phyloP scores from a whole-genome alignment of 495 filamentous ascomycete species.

The Xylaria palmicola region DNA sequence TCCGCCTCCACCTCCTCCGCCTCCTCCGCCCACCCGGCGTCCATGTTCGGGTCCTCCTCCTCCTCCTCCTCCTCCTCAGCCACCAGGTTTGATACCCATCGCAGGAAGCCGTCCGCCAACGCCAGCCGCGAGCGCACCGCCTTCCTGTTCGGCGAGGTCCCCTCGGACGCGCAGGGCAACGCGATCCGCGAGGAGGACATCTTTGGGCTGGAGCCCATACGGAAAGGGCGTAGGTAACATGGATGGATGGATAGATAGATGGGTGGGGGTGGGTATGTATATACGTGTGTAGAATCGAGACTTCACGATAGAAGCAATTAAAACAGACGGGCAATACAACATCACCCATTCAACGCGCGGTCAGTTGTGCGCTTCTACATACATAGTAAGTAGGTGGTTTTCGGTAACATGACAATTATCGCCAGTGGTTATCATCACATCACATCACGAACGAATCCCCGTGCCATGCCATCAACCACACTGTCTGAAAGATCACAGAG shows the following conservation, averaged over 20 bases:
- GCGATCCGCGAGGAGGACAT: conserved; percentile 40
- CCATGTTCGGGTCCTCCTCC: conserved; percentile 21
- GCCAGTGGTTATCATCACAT: too few species aligned
- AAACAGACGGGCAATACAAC: background rate
- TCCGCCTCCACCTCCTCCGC: conserved; percentile 10
- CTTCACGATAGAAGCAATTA: background rate
- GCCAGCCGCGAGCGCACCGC: conserved; percentile 52
- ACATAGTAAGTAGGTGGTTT: too few species aligned
- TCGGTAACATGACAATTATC: too few species aligned
- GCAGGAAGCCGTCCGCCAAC: conserved; percentile 43
- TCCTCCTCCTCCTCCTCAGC: background rate
- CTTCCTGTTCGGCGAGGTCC: conserved; percentile 56
- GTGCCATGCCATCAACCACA: too few species aligned
- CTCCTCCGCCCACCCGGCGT: background rate
- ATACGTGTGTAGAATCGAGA: background rate
- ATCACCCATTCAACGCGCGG: background rate
- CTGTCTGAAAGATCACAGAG: too few species aligned
- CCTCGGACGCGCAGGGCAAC: conserved; percentile 25
- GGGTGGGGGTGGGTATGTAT: too few species aligned
- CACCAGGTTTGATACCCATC: conserved; percentile 13
- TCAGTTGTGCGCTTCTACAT: too few species aligned
- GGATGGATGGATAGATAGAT: too few species aligned
- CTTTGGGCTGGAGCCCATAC: conserved; percentile 46
- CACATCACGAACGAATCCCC: too few species aligned
- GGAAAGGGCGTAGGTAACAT: background rate